Evolutionary conservation across 176 grass and related monocot genomes (phyloP), one percentile per base, ranked within the genome.

Genomic region (Pharus latifolius): DNA sequence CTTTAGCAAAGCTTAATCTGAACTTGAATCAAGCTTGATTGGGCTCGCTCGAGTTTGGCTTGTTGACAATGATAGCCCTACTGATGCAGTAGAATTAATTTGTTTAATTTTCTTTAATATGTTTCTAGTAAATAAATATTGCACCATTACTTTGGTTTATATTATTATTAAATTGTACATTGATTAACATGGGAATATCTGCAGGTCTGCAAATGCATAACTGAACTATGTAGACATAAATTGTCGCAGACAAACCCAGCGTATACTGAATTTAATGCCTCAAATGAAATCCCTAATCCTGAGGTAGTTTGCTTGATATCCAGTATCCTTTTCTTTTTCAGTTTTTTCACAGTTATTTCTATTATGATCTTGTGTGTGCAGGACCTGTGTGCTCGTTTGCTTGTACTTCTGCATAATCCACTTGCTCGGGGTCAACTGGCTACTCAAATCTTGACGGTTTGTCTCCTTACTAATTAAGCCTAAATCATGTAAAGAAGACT

Each of bases 121-220:
- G 35, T 69, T 70, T 60, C n/a, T 3, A 50, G 18, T 61, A 3
- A 45, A 83, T 35, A 73, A 67, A 47, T 57, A 66, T 18, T 49
- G 35, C 45, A 43, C 44, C 70, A 49, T 48, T 59, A 56, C 56
- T 77, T 23, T 52, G 18, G 67, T 72, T 57, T 13, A 5, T n/a
- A 63, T 14, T 43, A 49, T 70, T 54, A 66, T 48, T 74, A 30
- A 33, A 56, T 15, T 59, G 13, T 20, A 26, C 56, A 70, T 35
- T 77, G 37, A 69, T 56, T 63, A 70, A 60, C 9, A 20, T 63
- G 67, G 82, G 26, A 10, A 45, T 84, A 73, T 65, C 17, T 87
- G 68, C 86, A 97, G 94, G 83, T 97, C 63, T 97, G 94, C 75
- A 97, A 84, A 89, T 92, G 94, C 82, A 87, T 97, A 90, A 92